Base-by-base conservation (phyloP, 805 yeast species). In the Teunomyces lycoperdinae region DNA sequence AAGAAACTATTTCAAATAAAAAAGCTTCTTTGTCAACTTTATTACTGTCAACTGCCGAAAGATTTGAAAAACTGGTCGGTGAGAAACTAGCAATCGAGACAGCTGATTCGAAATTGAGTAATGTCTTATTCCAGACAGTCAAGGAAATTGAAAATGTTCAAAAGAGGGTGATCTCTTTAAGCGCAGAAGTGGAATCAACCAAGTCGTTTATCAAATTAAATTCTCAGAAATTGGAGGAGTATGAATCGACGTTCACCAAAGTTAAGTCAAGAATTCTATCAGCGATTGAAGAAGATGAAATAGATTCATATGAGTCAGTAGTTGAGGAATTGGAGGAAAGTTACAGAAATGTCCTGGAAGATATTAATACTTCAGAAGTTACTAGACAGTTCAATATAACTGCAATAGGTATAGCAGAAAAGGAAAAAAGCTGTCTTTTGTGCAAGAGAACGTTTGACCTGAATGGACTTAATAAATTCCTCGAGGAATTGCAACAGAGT, bases 381-480 rank as follows among this genome's bases (percentile, higher is more conserved):
- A 84, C 91, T 0, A 70, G 80, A 24, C 80, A 80, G 36, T 90
- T 85, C 65, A 89, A 87, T 58, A 65, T 74, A 17, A 80, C 79
- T 39, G 97, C 97, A 0, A 65, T 87, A 9, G 77, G 80, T 28
- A 63, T 78, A 35, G 94, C 96, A 0, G 67, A 79, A 26, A 58
- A 61, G 3, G 74, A 77, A 7, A 75, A 82, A 9, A 72, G 79
- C 42, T 92, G 97, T 64, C 68, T 84, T 38, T 68, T 91, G 39
- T 92, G 98, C 63, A 78, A 79, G 14, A 73, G 96, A 44, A 71
- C 76, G 9, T 87, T 90, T 64, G 78, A 77, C 11, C 70, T 68
- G 8, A 57, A 59, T 1, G 70, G 65, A n/a, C 54, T 67, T 17
- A 48, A 57, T 1, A 49, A 46, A 4, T 73, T 73, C 43, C 45